These are phyloP conservation scores for Russula sp. DNA, from an alignment of 768 basidiomycete species.

Conservation along the genomic window DNA sequence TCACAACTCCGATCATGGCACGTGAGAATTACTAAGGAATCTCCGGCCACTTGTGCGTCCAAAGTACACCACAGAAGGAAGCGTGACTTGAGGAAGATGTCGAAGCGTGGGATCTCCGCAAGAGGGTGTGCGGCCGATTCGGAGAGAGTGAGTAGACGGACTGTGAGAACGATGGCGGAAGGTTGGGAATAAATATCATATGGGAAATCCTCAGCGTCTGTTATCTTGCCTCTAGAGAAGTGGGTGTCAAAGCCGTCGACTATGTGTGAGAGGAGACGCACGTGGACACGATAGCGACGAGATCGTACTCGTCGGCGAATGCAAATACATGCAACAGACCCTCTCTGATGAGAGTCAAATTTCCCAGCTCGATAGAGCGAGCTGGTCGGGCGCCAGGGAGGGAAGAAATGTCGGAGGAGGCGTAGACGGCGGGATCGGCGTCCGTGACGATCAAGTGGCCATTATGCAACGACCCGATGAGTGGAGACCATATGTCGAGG, in stretches of 20 bases:
- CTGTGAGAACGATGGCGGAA: constrained; percentile 17
- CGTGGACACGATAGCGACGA: constrained; percentile 21
- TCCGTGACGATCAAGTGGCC: constrained; percentile 22
- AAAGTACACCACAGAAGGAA: constrained; percentile 22
- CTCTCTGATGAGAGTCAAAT: constrained; percentile 19
- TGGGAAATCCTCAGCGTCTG: constrained; percentile 6
- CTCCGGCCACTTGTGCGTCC: constrained; percentile 22
- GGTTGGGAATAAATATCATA: constrained; percentile 8
- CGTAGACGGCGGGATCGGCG: constrained; percentile 23
- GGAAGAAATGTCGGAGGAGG: constrained; percentile 22
- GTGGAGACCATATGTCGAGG: constrained; percentile 25
- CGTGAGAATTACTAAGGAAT: constrained; percentile 21
- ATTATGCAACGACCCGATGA: constrained; percentile 24
- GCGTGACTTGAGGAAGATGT: constrained; percentile 23
- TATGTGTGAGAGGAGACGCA: neutral
- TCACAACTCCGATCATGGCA: constrained; percentile 23
- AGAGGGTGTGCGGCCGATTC: constrained; percentile 20
- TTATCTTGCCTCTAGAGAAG: constrained; percentile 4
- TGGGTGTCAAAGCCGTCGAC: neutral
- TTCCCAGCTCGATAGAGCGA: constrained; percentile 18
- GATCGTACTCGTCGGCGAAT: constrained; percentile 23
- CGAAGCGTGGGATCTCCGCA: constrained; percentile 17
- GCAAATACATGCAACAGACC: constrained; percentile 25
- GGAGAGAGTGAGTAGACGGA: constrained; percentile 24
- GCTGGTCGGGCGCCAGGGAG: constrained; percentile 11